phyloP scores from a whole-genome alignment of 2,329 filamentous ascomycete genomes.

The Colletotrichum incanum region DNA sequence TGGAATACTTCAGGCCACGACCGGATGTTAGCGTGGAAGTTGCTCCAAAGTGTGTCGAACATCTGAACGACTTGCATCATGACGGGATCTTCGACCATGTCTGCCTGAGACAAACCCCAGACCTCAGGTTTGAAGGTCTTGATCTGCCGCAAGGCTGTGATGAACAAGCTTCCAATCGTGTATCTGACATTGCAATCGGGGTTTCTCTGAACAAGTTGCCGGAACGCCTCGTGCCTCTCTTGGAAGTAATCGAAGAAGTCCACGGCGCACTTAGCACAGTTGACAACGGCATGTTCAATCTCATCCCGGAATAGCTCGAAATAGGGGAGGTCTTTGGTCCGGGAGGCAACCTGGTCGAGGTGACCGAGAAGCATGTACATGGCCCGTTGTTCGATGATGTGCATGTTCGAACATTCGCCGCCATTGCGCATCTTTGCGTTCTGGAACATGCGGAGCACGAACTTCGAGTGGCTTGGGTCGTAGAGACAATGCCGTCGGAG shows the following conservation, averaged over 20 bases:
- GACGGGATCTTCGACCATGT: constrained; percentile 46
- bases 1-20: constrained; percentile 86
- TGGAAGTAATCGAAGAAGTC: constrained; percentile 75
- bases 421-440: constrained; percentile 67
- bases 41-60: constrained; percentile 72
- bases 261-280: constrained; percentile 70
- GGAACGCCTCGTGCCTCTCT: constrained; percentile 69
- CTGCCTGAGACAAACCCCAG: constrained; percentile 58
- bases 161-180: constrained; percentile 66
- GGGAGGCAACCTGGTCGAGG: constrained; percentile 82
- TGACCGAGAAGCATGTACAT: constrained; percentile 74
- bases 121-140: constrained; percentile 62
- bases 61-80: constrained; percentile 46
- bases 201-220: constrained; percentile 76
- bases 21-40: constrained; percentile 73
- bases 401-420: constrained; percentile 60
- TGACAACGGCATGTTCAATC: constrained; percentile 62
- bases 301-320: constrained; percentile 70
- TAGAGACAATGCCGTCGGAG: constrained; percentile 85
- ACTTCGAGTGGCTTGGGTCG: constrained; percentile 78
- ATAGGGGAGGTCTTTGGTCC: constrained; percentile 78
- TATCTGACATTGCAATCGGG: constrained; percentile 70
- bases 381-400: constrained; percentile 60
- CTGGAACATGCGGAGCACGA: constrained; percentile 75
- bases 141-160: constrained; percentile 68